A percentile compares a stretch with the other conserved stretches of the same genome.
Conservation (phyloP, 2,329 filamentous ascomycete species). For the Curvularia spicifera region DNA sequence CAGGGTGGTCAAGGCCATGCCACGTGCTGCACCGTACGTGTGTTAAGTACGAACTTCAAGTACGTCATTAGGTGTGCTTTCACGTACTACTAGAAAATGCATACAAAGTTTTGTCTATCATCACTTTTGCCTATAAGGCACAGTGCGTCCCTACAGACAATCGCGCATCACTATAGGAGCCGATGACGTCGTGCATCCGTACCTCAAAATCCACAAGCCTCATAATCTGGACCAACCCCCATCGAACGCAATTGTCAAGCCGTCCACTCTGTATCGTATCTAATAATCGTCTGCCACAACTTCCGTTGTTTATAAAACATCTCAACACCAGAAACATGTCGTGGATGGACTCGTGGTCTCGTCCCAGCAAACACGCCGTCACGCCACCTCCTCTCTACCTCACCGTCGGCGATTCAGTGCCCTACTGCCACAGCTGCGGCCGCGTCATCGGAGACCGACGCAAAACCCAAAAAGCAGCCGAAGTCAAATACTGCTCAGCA, state of each 20-base stretch:
- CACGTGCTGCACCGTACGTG: slow-evolving; percentile 7
- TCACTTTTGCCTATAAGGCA: neutral
- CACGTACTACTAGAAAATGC: neutral
- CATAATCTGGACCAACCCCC: slow-evolving; percentile 5
- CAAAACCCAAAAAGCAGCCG: slow-evolving; percentile 41
- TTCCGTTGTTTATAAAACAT: neutral
- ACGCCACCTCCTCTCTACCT: slow-evolving; percentile 64
- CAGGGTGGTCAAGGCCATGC: neutral
- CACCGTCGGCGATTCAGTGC: slow-evolving; percentile 54
- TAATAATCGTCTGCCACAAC: neutral
- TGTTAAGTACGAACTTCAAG: slow-evolving; percentile 1
- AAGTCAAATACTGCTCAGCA: slow-evolving; percentile 64
- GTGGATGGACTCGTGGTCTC: slow-evolving; percentile 59
- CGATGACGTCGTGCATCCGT: slow-evolving; percentile 37
- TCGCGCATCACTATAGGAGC: slow-evolving; percentile 5
- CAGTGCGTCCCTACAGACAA: slow-evolving; percentile 8
- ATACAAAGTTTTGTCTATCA: neutral
- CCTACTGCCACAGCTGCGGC: slow-evolving; percentile 65
- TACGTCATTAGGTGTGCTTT: slow-evolving; percentile 8
- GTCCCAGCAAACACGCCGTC: slow-evolving; percentile 50
- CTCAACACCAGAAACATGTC: slow-evolving; percentile 46
- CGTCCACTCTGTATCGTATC: neutral
- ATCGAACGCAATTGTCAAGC: neutral
- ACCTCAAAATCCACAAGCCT: slow-evolving; percentile 15
- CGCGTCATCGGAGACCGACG: slow-evolving; percentile 58